Percentiles rank a stretch among this genome's conserved stretches.
Conservation (phyloP, 257 asterid species). For the Perilla frutescens region DNA sequence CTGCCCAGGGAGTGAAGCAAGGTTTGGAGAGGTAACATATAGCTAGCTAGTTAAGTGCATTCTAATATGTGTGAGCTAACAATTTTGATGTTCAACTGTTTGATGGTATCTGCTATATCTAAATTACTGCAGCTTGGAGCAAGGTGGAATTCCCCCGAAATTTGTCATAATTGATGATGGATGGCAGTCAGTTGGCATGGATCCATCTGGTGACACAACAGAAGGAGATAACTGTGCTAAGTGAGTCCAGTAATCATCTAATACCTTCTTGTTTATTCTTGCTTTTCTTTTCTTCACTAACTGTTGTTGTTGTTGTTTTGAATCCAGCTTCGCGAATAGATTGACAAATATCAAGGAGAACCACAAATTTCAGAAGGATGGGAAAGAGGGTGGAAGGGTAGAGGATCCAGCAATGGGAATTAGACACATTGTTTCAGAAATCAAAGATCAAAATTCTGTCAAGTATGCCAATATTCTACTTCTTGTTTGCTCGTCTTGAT, state of each 20-base stretch:
- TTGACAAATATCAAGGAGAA: slow-evolving; percentile 81
- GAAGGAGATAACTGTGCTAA: slow-evolving; percentile 81
- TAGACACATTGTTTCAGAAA: slow-evolving; percentile 61
- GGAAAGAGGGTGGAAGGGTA: slow-evolving; percentile 69
- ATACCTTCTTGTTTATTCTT: not conserved
- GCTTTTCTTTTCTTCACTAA: not conserved
- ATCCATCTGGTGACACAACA: slow-evolving; percentile 55
- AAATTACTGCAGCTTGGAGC: slow-evolving; percentile 57
- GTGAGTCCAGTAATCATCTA: slow-evolving; percentile 46
- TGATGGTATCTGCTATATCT: not conserved
- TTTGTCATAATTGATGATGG: slow-evolving; percentile 93
- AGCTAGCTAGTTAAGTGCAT: not conserved
- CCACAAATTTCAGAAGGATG: slow-evolving; percentile 82
- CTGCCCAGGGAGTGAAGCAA: slow-evolving; percentile 80
- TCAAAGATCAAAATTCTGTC: slow-evolving; percentile 64
- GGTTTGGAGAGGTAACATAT: slow-evolving; percentile 83
- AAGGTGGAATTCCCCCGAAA: slow-evolving; percentile 85
- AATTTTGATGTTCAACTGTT: not conserved
- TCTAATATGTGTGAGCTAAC: not conserved
- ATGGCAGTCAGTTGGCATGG: slow-evolving; percentile 95
- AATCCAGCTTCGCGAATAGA: slow-evolving; percentile 83
- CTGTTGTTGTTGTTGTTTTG: not conserved
- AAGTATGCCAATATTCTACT: slow-evolving; percentile 48
- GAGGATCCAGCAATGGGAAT: slow-evolving; percentile 82
- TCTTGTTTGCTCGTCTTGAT: not conserved